Percentiles rank a stretch among this genome's conserved stretches.
Conservation (phyloP, 176 grass and related monocot genomes). For the Ananas comosus region DNA sequence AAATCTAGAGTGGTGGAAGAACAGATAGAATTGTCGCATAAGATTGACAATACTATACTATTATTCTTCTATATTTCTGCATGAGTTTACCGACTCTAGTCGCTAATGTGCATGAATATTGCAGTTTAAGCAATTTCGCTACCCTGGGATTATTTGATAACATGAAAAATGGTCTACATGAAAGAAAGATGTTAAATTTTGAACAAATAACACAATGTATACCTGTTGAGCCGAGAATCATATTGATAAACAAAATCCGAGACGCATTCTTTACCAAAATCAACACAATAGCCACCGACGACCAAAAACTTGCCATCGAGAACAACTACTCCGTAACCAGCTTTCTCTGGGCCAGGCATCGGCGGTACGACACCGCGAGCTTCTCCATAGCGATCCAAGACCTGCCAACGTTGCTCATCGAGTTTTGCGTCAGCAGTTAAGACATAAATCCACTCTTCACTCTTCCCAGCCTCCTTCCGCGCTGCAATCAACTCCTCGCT, state of each 20-base stretch:
- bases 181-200: neutral
- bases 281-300: slow-evolving; percentile 41
- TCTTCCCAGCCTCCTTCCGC: slow-evolving; percentile 36
- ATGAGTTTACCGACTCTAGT: no score
- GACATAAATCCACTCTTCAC: slow-evolving; percentile 59
- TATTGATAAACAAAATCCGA: slow-evolving; percentile 61
- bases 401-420: slow-evolving; percentile 43
- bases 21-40: no score
- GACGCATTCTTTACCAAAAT: slow-evolving; percentile 33
- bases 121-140: no score
- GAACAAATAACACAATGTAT: neutral
- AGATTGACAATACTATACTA: no score
- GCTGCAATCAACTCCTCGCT: slow-evolving; percentile 51
- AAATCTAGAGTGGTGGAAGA: no score
- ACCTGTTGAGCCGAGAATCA: slow-evolving; percentile 74
- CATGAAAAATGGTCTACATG: no score
- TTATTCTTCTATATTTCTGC: no score
- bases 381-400: slow-evolving; percentile 23
- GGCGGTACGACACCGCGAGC: slow-evolving; percentile 40
- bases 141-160: no score
- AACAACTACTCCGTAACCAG: slow-evolving; percentile 51
- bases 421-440: slow-evolving; percentile 28
- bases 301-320: slow-evolving; percentile 53
- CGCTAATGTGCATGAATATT: no score
- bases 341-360: slow-evolving; percentile 46